Conservation (phyloP, 2,329 filamentous ascomycete genomes). For the Ceratocystis cacaofunesta region DNA sequence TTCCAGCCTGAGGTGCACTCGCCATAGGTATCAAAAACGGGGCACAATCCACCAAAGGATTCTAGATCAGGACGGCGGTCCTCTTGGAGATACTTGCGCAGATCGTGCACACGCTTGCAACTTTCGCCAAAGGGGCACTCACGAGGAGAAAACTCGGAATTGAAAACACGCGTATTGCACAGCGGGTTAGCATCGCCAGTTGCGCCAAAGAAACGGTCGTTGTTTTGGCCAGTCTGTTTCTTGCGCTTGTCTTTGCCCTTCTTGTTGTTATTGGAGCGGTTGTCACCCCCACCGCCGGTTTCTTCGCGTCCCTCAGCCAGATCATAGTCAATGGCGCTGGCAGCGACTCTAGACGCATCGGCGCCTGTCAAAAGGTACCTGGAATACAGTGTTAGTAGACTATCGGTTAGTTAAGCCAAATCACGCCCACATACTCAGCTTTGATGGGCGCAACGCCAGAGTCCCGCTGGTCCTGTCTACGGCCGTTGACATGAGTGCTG, state of each 20-base stretch:
- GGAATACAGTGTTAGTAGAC: neutral
- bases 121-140: slow-evolving; percentile 64
- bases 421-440: slow-evolving; percentile 24
- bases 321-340: slow-evolving; percentile 25
- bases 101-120: slow-evolving; percentile 70
- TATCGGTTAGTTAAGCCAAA: slow-evolving; percentile 2
- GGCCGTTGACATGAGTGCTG: slow-evolving; percentile 36
- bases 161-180: slow-evolving; percentile 57
- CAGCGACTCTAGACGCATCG: slow-evolving; percentile 29
- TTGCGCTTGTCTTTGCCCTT: slow-evolving; percentile 29
- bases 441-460: slow-evolving; percentile 24
- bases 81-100: slow-evolving; percentile 70
- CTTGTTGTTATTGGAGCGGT: slow-evolving; percentile 28
- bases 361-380: slow-evolving; percentile 38
- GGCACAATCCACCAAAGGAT: slow-evolving; percentile 65
- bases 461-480: slow-evolving; percentile 21
- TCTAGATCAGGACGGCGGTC: slow-evolving; percentile 60
- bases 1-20: slow-evolving; percentile 80
- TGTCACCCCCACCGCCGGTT: slow-evolving; percentile 28
- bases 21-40: slow-evolving; percentile 62
- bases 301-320: slow-evolving; percentile 27
- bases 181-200: slow-evolving; percentile 64
- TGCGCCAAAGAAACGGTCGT: slow-evolving; percentile 62
- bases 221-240: slow-evolving; percentile 58
- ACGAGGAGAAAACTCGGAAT: slow-evolving; percentile 66